Percentiles rank a stretch among this genome's conserved stretches.
phyloP scores from a whole-genome alignment of 2,329 filamentous ascomycete species.

The Leptodontidium sp. region DNA sequence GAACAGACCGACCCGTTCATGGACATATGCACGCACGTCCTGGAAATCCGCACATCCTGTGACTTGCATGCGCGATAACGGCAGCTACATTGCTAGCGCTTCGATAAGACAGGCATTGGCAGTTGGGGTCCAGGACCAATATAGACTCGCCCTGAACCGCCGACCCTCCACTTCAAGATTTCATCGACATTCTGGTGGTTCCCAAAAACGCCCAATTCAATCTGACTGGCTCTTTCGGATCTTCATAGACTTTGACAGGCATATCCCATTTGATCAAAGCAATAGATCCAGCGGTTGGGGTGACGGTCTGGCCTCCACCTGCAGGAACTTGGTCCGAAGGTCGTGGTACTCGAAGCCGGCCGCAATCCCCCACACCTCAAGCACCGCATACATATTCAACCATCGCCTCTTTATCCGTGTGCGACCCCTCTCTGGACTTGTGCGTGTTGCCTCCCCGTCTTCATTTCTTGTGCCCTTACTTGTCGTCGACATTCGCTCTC shows the following conservation, averaged over 20 bases:
- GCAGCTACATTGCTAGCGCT: constrained; percentile 37
- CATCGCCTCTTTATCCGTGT: constrained; percentile 40
- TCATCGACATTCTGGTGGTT: constrained; percentile 25
- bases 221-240: constrained; percentile 34
- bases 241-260: constrained; percentile 28
- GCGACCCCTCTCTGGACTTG: constrained; percentile 25
- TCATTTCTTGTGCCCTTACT: constrained; percentile 25
- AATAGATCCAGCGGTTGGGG: constrained; percentile 46
- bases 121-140: constrained; percentile 39
- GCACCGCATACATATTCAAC: constrained; percentile 39
- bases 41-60: constrained; percentile 29
- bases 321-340: constrained; percentile 42
- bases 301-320: constrained; percentile 42
- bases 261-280: constrained; percentile 36
- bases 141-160: constrained; percentile 41
- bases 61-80: constrained; percentile 40
- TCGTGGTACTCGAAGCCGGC: constrained; percentile 34
- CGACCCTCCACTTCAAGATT: constrained; percentile 25
- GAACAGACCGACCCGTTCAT: not conserved
- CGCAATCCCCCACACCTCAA: constrained; percentile 38
- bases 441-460: constrained; percentile 31
- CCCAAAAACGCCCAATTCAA: constrained; percentile 19
- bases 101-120: constrained; percentile 39
- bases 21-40: constrained; percentile 24
- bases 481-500: constrained; percentile 40